These are phyloP conservation scores for Gossypium stocksii DNA, from an alignment of 345 rosid genomes.

Conservation along the genomic window DNA sequence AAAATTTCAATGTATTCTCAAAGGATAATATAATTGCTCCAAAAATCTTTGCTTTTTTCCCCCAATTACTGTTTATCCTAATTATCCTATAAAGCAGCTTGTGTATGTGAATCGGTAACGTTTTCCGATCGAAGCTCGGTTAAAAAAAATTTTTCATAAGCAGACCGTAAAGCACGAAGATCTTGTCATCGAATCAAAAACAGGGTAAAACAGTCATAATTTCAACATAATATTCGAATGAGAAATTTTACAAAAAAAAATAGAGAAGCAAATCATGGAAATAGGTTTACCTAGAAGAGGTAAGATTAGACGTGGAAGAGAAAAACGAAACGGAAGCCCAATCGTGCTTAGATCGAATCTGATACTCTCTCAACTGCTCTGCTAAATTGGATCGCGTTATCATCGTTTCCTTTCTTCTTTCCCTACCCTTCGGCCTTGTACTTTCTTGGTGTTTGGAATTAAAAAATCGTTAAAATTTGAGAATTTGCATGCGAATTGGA, in stretches of 20 bases:
- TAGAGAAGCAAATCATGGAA: background rate
- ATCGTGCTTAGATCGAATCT: conserved; percentile 91
- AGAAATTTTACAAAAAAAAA: background rate
- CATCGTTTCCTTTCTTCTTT: conserved; percentile 40
- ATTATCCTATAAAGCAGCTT: background rate
- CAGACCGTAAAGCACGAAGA: background rate
- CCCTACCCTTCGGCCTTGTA: background rate
- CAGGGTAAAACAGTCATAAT: background rate
- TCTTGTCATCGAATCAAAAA: background rate
- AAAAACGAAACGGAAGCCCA: conserved; percentile 98
- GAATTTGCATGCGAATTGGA: conserved; percentile 21
- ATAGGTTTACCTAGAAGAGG: conserved; percentile 59
- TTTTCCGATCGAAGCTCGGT: background rate
- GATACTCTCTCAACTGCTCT: conserved; percentile 89
- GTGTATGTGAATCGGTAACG: background rate
- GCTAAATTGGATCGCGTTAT: conserved; percentile 94
- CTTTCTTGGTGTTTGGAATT: conserved; percentile 8
- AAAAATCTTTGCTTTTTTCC: background rate
- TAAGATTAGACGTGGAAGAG: conserved; percentile 73
- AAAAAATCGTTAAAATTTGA: conserved; percentile 8
- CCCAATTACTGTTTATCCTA: background rate
- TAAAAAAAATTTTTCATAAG: too few species aligned
- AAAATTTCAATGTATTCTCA: background rate
- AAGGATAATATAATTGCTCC: background rate
- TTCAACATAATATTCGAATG: background rate